Base-by-base conservation (phyloP, 805 yeast genomes). In the Wickerhamomyces chambardii region DNA sequence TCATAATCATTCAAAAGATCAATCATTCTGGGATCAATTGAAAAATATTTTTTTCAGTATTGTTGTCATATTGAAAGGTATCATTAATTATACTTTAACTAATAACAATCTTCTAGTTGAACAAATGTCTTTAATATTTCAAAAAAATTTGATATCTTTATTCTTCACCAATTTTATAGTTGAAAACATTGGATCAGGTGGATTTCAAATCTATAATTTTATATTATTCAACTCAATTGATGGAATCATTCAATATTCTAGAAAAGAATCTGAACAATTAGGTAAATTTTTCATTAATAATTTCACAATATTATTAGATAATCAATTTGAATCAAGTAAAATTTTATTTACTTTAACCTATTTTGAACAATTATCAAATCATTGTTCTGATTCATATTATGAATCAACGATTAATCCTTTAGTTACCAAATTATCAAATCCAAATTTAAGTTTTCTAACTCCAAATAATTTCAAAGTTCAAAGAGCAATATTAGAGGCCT, bases 131-230 rank as follows among this genome's bases (percentile, higher is more conserved):
- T 38, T 36, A 2, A 43, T 53, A 10, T 40, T 60, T 27, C 42
- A 56, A 18, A 46, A 58, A 29, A 51, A 70, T 1, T 46, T 73
- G 25, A 61, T 61, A 30, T 48, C 58, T 6, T 53, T 75, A 11
- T 73, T 61, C 46, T 53, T 67, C 40, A 31, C 66, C 34, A 64
- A 71, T 41, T 74, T 68, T 41, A 57, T 77, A 8, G 46, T 75
- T 18, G 64, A 69, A 21, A 58, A 69, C 17, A 66, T 77, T 8
- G 84, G 84, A 0, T 68, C 71, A 17, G 83, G 82, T 5, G 83
- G 83, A 4, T 77, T 77, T 47, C 75, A 74, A 37, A 64, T 73
- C 11, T 80, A 75, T 51, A 75, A 76, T 44, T 79, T 75, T 50
- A 73, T 76, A 14, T 73, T 73, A 42, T 59, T 67, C 30, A 55